Evolutionary conservation across 2,329 filamentous ascomycete genomes (phyloP), one percentile per base, ranked within the genome.

Genomic region (Sarocladiaceae sp.): DNA sequence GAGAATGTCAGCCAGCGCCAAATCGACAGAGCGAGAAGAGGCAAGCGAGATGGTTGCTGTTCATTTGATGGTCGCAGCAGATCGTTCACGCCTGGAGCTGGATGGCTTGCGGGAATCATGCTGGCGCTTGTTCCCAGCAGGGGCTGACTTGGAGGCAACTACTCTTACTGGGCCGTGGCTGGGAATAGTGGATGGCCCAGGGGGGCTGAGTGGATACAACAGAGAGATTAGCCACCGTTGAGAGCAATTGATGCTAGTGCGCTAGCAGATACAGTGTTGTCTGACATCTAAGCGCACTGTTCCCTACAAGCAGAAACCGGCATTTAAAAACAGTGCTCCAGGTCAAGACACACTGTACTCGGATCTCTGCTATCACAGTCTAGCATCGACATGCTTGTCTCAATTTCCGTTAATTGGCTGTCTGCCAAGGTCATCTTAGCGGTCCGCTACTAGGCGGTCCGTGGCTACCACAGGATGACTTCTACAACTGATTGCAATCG

Each of bases 31-130:
- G 44, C 15, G 22, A 29, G 44, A 48, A 28, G 10, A 48, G 44
- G 11, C 26, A 33, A 48, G 44, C 44, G 26, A 48, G 44, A 15
- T 22, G 44, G 33, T 48, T 48, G 44, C 20, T 28, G 31, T 48
- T 48, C 31, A 48, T 48, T 48, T 48, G 44, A 48, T 48, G 44
- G 44, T 48, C 25, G 40, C 40, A 46, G 22, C 23, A 46, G 22
- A 18, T 46, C 25, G 40, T 8, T 18, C 4, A 13, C 15, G 40
- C 17, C 17, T 40, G 17, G 37, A 40, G 17, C 17, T 40, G 12
- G 12, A n/a, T 22, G 37, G 37, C 37, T 40, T 20, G 8, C 23
- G 37, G 37, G 37, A n/a, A n/a, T n/a, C n/a, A n/a, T n/a, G n/a
- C n/a, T n/a, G n/a, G n/a, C n/a, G n/a, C n/a, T n/a, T n/a, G n/a